Conservation (phyloP, 2,329 filamentous ascomycete genomes). For the Trichophyton benhamiae region DNA sequence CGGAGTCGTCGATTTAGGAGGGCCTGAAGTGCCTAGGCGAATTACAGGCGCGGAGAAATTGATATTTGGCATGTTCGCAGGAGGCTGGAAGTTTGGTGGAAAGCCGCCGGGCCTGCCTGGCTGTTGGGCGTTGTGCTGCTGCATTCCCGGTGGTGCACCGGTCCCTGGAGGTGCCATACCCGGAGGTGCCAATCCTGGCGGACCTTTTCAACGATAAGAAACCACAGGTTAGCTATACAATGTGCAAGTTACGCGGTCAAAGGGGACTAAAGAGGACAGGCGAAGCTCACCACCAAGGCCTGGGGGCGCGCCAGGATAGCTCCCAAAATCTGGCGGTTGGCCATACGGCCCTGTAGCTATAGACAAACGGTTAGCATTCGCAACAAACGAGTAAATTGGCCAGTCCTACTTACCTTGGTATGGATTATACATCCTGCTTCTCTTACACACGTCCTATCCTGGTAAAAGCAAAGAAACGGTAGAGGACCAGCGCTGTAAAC, state of each 20-base stretch:
- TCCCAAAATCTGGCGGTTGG: slow-evolving; percentile 59
- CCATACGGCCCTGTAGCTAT: slow-evolving; percentile 49
- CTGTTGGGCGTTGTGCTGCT: slow-evolving; percentile 60
- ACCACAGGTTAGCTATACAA: not conserved
- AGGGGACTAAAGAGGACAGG: not conserved
- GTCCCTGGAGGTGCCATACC: slow-evolving; percentile 72
- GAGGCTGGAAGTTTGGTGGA: slow-evolving; percentile 73
- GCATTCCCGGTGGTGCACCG: slow-evolving; percentile 63
- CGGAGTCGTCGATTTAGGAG: slow-evolving; percentile 46
- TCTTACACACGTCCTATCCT: too few species aligned
- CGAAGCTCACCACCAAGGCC: slow-evolving; percentile 54
- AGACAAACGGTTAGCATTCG: not conserved
- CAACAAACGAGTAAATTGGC: not conserved
- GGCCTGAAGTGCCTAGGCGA: slow-evolving; percentile 64
- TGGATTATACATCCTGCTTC: slow-evolving; percentile 31
- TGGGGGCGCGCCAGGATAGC: slow-evolving; percentile 62
- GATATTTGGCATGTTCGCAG: slow-evolving; percentile 88
- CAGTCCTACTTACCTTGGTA: slow-evolving; percentile 27
- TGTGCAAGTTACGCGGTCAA: not conserved
- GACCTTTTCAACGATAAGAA: slow-evolving; percentile 42
- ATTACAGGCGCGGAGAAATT: slow-evolving; percentile 97
- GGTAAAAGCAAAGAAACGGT: not conserved
- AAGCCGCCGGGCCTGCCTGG: slow-evolving; percentile 69
- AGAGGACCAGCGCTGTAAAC: not conserved
- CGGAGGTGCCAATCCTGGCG: slow-evolving; percentile 40